These are phyloP conservation scores for Colletotrichum falcatum DNA, from an alignment of 2,329 filamentous ascomycete genomes.

Conservation along the genomic window DNA sequence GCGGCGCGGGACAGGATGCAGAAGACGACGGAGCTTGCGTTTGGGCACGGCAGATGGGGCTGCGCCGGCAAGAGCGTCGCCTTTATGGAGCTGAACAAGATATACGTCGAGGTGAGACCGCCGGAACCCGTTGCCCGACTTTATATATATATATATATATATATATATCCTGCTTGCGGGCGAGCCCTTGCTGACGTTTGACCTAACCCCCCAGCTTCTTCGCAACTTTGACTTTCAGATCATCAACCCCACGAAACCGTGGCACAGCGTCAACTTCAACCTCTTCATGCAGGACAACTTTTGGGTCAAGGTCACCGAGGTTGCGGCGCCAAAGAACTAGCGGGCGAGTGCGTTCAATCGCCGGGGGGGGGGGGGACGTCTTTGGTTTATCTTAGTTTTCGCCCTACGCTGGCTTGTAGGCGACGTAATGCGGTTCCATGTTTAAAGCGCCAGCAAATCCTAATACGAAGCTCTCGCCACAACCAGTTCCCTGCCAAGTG, in stretches of 20 bases:
- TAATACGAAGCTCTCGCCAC: background rate
- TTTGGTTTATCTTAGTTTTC: background rate
- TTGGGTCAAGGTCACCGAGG: conserved; percentile 43
- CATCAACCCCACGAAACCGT: conserved; percentile 46
- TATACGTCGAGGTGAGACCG: conserved; percentile 55
- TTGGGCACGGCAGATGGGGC: conserved; percentile 51
- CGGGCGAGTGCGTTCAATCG: no score
- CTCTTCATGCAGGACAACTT: conserved; percentile 46
- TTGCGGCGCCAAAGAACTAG: background rate
- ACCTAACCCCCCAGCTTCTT: conserved; percentile 43
- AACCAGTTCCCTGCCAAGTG: background rate
- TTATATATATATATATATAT: no score
- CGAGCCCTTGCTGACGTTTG: background rate
- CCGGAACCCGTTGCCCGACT: no score
- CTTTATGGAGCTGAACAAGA: conserved; percentile 57
- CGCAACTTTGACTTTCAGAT: conserved; percentile 46
- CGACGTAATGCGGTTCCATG: background rate
- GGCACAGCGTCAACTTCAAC: conserved; percentile 48
- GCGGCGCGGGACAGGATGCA: conserved; percentile 42
- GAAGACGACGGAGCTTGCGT: conserved; percentile 50
- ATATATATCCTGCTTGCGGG: no score
- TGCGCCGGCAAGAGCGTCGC: conserved; percentile 54
- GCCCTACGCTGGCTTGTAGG: background rate
- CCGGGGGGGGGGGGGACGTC: background rate
- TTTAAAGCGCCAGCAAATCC: background rate